These are phyloP conservation scores for Carex parvula DNA, from an alignment of 176 grass and related monocot genomes.

Conservation along the genomic window DNA sequence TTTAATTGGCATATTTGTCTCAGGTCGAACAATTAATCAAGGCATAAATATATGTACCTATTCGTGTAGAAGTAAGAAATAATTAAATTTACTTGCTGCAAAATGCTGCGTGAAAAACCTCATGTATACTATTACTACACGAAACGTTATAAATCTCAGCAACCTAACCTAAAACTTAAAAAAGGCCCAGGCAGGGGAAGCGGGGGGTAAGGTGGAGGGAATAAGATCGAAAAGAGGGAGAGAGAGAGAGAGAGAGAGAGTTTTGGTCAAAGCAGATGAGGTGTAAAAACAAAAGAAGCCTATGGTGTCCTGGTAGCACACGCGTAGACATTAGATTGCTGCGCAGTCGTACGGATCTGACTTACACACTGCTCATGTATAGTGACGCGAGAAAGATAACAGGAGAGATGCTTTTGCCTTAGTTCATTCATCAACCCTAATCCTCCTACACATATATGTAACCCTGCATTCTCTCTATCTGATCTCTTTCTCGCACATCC, in stretches of 20 bases:
- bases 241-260: not conserved
- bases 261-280: conserved; percentile 25
- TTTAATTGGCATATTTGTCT: too few species aligned
- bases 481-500: not conserved
- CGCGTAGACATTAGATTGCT: conserved; percentile 25
- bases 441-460: not conserved
- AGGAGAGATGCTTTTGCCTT: conserved; percentile 15
- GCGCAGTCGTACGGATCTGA: conserved; percentile 33
- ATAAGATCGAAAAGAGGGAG: not conserved
- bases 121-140: not conserved
- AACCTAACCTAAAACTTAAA: not conserved
- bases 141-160: not conserved
- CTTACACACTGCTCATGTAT: conserved; percentile 26
- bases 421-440: conserved; percentile 19
- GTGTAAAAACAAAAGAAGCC: not conserved
- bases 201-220: too few species aligned
- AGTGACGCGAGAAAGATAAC: conserved; percentile 25
- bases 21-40: too few species aligned
- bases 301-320: conserved; percentile 25
- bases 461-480: not conserved
- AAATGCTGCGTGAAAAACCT: not conserved
- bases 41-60: too few species aligned
- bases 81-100: not conserved
- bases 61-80: not conserved
- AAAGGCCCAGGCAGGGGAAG: not conserved